Base-by-base conservation (phyloP, 202 grass and related monocot genomes). In the Panicum virgatum region DNA sequence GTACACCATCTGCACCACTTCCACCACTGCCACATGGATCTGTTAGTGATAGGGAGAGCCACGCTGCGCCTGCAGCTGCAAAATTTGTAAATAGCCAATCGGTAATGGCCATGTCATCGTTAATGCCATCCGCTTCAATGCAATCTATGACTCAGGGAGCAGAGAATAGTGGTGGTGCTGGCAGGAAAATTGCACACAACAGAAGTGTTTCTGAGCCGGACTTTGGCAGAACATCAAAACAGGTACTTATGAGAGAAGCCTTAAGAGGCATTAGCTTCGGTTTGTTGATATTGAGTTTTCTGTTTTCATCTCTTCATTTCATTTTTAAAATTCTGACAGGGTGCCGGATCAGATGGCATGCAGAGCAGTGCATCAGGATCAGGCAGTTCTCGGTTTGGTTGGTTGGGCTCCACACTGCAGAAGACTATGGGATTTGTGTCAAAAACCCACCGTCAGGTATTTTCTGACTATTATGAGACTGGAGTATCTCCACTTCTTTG, bases 171-270 rank as follows among this genome's bases (percentile, higher is more conserved):
- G 80, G 80, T 25, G 85, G 73, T 6, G 60, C 22, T 88, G 75
- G 73, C 72, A 98, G 82, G 84, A 93, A 72, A 79, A 85, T 78
- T 34, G 89, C 86, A 80, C 92, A 90, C 79, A 95, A 90, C 79
- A 90, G 92, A 87, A 99, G 92, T 90, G 82, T 95, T 93, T 99
- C 96, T 46, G 96, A 99, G 82, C 92, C 96, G 6, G 91, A 93
- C 85, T 96, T 99, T 52, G 91, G 90, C 59, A 86, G 87, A 90
- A 90, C 86, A 72, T 93, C 93, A 8, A 96, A 94, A 78, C 88
- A 96, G 90, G 96, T 99, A 71, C 43, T 34, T 40, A 9, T 14
- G 32, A 75, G 42, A 65, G 26, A 57, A 73, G 81, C 18, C 20
- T 51, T 74, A 32, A 82, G 40, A 69, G 9, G 30, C 45, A 60